These are phyloP conservation scores for Ramularia collo-cygni DNA, from an alignment of 2,329 filamentous ascomycete genomes.

Conservation along the genomic window DNA sequence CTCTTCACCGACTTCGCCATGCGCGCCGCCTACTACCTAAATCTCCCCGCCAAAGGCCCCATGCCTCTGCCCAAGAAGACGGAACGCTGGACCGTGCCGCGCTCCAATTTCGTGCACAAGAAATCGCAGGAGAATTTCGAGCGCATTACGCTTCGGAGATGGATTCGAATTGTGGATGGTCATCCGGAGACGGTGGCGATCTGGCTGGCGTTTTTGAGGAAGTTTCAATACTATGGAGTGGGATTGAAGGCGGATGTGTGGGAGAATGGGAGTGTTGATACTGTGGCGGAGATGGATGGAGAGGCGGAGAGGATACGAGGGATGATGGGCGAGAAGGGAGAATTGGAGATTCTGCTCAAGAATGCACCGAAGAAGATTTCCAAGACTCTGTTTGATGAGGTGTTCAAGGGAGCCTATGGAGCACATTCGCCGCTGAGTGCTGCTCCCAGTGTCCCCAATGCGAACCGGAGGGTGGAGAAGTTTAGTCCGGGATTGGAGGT, in stretches of 20 bases:
- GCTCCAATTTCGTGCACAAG: constrained; percentile 87
- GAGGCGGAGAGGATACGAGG: constrained; percentile 26
- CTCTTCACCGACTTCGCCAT: constrained; percentile 94
- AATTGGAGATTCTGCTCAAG: constrained; percentile 20
- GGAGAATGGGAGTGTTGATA: constrained; percentile 61
- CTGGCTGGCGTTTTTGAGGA: constrained; percentile 87
- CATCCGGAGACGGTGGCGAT: constrained; percentile 80
- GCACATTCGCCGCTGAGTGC: constrained; percentile 24
- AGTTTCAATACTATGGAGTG: constrained; percentile 90
- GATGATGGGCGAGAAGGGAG: constrained; percentile 22
- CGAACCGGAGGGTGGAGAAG: constrained; percentile 9
- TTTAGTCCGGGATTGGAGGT: background rate
- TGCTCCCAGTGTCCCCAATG: constrained; percentile 16
- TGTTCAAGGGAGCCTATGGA: constrained; percentile 22
- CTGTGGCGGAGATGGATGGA: constrained; percentile 29
- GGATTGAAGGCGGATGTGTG: constrained; percentile 99
- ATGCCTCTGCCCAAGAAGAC: constrained; percentile 77
- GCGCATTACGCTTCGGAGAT: constrained; percentile 72
- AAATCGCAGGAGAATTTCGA: constrained; percentile 98
- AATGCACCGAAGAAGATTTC: constrained; percentile 15
- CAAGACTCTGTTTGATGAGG: constrained; percentile 13
- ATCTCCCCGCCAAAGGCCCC: constrained; percentile 77
- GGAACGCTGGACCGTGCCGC: constrained; percentile 91
- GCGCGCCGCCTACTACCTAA: constrained; percentile 88
- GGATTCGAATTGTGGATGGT: constrained; percentile 91